These are phyloP conservation scores for Trichosporon ovoides DNA, from an alignment of 1,284 basidiomycete genomes.

Conservation along the genomic window DNA sequence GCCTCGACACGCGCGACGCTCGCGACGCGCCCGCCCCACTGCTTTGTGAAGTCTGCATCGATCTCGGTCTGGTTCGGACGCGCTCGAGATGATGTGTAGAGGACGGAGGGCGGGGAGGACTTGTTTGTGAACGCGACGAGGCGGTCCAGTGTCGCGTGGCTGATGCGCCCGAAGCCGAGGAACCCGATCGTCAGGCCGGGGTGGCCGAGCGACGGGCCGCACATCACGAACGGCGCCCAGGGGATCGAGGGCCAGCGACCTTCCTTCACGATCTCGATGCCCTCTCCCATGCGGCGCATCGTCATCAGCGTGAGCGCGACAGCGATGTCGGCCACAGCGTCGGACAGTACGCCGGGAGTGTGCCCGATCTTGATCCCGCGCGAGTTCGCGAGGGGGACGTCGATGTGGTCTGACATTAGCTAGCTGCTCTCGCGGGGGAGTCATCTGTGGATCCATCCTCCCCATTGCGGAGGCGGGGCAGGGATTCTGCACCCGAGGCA, in stretches of 20 bases:
- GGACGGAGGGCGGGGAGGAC: conserved; percentile 28
- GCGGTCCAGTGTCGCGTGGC: conserved; percentile 69
- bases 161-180: conserved; percentile 88
- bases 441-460: too few relatives aligned
- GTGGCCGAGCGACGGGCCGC: conserved; percentile 51
- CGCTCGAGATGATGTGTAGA: conserved; percentile 37
- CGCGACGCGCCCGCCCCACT: conserved; percentile 58
- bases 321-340: conserved; percentile 81
- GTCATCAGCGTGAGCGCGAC: conserved; percentile 90
- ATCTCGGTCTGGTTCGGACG: conserved; percentile 49
- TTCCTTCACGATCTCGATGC: conserved; percentile 60
- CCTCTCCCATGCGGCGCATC: conserved; percentile 65
- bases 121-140: conserved; percentile 66
- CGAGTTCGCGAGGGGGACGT: conserved; percentile 59
- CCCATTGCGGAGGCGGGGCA: too few relatives aligned
- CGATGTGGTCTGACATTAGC: conserved; percentile 63
- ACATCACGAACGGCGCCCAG: conserved; percentile 66
- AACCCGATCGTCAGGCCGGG: conserved; percentile 66
- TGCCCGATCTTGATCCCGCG: conserved; percentile 74
- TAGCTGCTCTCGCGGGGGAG: background rate
- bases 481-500: background rate
- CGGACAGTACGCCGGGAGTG: conserved; percentile 83
- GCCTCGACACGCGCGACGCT: conserved; percentile 60
- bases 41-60: conserved; percentile 55
- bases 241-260: conserved; percentile 65